Percentiles rank a stretch among this genome's conserved stretches.
phyloP scores from a whole-genome alignment of 139 green algal genomes.

The Chlorella sp. region DNA sequence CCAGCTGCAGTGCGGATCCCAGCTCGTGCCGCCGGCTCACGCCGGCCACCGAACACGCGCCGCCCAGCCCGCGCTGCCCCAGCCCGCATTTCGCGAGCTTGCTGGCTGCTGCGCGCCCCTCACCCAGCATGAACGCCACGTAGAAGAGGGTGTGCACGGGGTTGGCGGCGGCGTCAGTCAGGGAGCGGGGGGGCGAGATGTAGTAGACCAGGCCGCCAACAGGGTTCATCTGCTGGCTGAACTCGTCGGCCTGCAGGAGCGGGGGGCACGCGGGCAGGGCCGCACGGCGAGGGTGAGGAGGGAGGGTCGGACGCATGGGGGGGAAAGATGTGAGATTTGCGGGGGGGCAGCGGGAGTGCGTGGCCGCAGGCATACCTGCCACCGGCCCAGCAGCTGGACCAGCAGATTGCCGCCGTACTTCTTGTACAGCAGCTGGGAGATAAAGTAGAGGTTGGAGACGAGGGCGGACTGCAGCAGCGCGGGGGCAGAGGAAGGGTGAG shows the following conservation, averaged over 20 bases:
- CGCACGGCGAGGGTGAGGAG: not conserved
- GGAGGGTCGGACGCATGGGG: not conserved
- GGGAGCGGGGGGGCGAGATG: slow-evolving; percentile 88
- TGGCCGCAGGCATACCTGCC: slow-evolving; percentile 48
- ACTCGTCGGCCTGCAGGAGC: slow-evolving; percentile 47
- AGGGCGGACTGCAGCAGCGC: slow-evolving; percentile 74
- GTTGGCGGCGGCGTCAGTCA: slow-evolving; percentile 89
- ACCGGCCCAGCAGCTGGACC: slow-evolving; percentile 87
- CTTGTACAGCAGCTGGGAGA: slow-evolving; percentile 99
- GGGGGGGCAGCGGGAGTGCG: not conserved
- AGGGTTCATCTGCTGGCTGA: slow-evolving; percentile 83
- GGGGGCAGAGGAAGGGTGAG: not conserved
- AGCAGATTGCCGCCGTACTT: slow-evolving; percentile 93
- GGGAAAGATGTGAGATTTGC: not conserved
- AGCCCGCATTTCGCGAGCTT: too few species aligned
- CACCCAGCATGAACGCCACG: slow-evolving; percentile 95
- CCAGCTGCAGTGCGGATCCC: too few species aligned
- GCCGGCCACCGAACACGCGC: too few species aligned
- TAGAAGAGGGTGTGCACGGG: slow-evolving; percentile 98
- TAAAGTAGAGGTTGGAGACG: slow-evolving; percentile 99
- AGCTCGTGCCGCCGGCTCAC: too few species aligned
- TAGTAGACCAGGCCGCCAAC: slow-evolving; percentile 99
- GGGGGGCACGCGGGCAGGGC: not conserved
- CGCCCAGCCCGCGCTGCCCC: too few species aligned
- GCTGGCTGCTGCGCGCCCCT: too few species aligned